Conservation (phyloP, 83 land plant species). For the Isoetes engelmannii region DNA sequence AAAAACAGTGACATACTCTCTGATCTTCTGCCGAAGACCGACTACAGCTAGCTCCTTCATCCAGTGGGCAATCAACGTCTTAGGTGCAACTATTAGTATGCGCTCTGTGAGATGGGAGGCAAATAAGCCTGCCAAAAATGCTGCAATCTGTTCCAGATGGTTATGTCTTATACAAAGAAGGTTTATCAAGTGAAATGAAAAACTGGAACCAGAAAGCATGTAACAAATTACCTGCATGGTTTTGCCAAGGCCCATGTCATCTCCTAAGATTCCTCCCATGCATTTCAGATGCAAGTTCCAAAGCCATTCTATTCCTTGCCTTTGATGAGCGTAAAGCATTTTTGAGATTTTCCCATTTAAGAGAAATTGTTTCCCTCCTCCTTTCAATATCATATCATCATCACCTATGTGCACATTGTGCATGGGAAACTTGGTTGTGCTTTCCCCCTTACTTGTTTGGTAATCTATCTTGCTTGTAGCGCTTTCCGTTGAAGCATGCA, state of each 20-base stretch:
- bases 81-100: conserved; percentile 83
- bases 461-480: no score
- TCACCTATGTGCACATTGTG: no score
- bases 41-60: conserved; percentile 70
- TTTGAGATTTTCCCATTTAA: conserved; percentile 48
- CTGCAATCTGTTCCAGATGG: conserved; percentile 45
- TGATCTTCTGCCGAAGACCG: conserved; percentile 61
- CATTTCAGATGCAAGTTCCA: conserved; percentile 75
- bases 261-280: conserved; percentile 91
- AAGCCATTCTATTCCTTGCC: conserved; percentile 78
- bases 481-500: no score
- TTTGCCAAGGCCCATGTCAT: conserved; percentile 99
- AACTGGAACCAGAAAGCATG: neutral
- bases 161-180: neutral
- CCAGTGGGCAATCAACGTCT: conserved; percentile 91
- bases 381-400: conserved; percentile 30
- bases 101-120: conserved; percentile 59
- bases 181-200: neutral
- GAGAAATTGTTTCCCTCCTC: conserved; percentile 32
- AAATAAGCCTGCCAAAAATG: conserved; percentile 81
- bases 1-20: conserved; percentile 39
- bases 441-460: no score
- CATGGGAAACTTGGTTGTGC: no score
- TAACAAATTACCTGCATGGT: conserved; percentile 79
- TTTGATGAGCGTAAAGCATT: conserved; percentile 79